Conservation (phyloP, 257 asterid genomes). For the Prunella vulgaris region DNA sequence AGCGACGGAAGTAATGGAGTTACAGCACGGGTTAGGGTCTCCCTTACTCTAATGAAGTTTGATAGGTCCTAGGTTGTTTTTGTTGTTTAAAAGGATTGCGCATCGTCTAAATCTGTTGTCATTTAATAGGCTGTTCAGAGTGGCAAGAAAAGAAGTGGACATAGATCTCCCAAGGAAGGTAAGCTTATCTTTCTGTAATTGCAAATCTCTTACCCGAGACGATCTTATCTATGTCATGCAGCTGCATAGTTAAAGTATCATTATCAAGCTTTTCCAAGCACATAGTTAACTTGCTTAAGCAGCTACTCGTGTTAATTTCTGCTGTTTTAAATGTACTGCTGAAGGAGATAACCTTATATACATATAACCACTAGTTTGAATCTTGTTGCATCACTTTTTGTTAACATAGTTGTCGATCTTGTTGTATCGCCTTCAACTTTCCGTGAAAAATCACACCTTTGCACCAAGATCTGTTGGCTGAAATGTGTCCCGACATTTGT, state of each 20-base stretch:
- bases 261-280: neutral
- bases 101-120: conserved; percentile 9
- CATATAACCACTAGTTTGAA: too few species aligned
- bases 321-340: neutral
- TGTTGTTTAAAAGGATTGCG: neutral
- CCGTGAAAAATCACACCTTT: too few species aligned
- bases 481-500: neutral
- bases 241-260: neutral
- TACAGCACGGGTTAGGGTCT: conserved; percentile 47
- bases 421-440: too few species aligned
- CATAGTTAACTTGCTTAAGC: neutral
- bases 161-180: conserved; percentile 61
- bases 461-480: neutral
- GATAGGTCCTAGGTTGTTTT: neutral
- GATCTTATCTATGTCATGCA: neutral
- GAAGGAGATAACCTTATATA: neutral
- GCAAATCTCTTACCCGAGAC: neutral
- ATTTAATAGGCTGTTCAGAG: conserved; percentile 46
- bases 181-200: conserved; percentile 11
- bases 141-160: conserved; percentile 64
- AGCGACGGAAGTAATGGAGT: conserved; percentile 84
- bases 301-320: neutral
- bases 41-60: neutral
- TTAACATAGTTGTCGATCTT: neutral
- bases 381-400: too few species aligned